A percentile compares a stretch with the other conserved stretches of the same genome.
These are phyloP conservation scores for Botrytis galanthina DNA, from an alignment of 2,329 filamentous ascomycete species.

Conservation along the genomic window DNA sequence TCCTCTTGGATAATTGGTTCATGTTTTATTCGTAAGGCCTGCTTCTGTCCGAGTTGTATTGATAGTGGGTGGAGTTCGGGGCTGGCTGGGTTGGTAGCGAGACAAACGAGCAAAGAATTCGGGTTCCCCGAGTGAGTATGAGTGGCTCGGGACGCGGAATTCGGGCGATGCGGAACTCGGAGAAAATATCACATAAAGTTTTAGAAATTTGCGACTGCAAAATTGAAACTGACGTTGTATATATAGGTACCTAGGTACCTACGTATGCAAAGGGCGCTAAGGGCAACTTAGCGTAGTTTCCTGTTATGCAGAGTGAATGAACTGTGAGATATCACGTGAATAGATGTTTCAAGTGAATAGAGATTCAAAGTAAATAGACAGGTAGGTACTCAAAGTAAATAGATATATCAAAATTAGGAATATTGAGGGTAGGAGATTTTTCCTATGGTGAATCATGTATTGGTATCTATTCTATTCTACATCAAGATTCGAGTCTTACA, in stretches of 20 bases:
- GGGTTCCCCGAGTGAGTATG: neutral
- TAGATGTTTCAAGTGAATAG: neutral
- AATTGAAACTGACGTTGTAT: neutral
- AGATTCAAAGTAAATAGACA: too few relatives aligned
- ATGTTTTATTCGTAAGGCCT: neutral
- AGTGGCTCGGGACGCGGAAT: neutral
- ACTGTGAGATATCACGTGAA: neutral
- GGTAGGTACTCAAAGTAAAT: neutral
- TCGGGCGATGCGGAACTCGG: neutral
- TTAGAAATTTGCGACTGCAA: neutral
- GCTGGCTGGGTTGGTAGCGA: neutral
- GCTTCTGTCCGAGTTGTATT: neutral
- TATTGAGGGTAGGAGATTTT: neutral
- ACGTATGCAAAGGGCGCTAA: neutral
- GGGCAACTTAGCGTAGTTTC: neutral
- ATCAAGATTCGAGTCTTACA: neutral
- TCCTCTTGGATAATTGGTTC: neutral
- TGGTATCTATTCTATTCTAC: neutral
- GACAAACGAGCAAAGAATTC: neutral
- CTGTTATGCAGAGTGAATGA: neutral
- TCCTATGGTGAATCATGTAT: neutral
- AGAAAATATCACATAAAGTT: neutral
- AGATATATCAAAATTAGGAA: neutral
- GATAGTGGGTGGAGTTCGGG: accelerated
- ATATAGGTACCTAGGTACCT: neutral